A percentile compares a stretch with the other conserved stretches of the same genome.
Evolutionary conservation across 2,329 filamentous ascomycete species (phyloP).

Genomic region (Arthrobotrys entomopaga): DNA sequence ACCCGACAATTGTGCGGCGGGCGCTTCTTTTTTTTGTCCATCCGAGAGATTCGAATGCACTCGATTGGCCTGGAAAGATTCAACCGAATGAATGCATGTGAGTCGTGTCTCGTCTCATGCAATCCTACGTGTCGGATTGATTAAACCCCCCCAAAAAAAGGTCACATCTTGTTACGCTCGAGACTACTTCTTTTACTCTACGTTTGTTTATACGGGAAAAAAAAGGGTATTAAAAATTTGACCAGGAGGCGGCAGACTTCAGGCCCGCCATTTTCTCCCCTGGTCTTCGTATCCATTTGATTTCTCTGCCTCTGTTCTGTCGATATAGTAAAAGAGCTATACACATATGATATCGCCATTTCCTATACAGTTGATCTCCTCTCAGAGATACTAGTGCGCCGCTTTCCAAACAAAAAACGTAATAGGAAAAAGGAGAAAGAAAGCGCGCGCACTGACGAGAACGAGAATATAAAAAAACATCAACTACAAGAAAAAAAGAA

Average conservation of each 20-base stretch:
- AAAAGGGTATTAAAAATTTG: background rate
- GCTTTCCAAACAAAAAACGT: too few species aligned
- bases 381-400: constrained; percentile 58
- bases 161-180: too few species aligned
- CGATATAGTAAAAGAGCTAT: constrained; percentile 52
- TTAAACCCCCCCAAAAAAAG: too few species aligned
- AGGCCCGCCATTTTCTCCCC: background rate
- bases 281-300: constrained; percentile 4
- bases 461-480: constrained; percentile 3
- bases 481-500: constrained; percentile 24
- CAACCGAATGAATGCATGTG: too few species aligned
- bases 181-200: too few species aligned
- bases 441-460: constrained; percentile 32
- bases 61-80: background rate
- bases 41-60: too few species aligned
- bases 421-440: constrained; percentile 55
- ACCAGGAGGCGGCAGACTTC: background rate
- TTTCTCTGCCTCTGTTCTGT: constrained; percentile 38
- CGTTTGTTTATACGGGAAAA: background rate
- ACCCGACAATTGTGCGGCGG: background rate
- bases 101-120: background rate
- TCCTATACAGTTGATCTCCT: constrained; percentile 43
- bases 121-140: constrained; percentile 14
- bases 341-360: constrained; percentile 40
- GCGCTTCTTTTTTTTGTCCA: too few species aligned